These are phyloP conservation scores for Termitomyces heimii DNA, from an alignment of 768 basidiomycete genomes.

Conservation along the genomic window DNA sequence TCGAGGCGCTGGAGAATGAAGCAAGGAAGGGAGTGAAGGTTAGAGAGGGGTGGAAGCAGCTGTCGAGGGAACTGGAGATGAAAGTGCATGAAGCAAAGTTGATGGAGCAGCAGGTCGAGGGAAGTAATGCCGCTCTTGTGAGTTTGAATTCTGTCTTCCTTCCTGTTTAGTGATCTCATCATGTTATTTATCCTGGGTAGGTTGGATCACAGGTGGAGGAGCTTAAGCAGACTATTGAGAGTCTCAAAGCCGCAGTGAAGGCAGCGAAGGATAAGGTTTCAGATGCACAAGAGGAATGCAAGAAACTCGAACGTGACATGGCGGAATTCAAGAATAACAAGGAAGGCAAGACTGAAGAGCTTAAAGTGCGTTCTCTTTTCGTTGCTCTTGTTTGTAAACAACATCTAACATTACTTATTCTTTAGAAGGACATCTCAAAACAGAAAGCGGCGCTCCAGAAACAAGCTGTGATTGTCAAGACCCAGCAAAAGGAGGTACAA, in stretches of 20 bases:
- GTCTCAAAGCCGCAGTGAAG: constrained; percentile 53
- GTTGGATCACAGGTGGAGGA: constrained; percentile 75
- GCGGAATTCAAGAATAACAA: constrained; percentile 98
- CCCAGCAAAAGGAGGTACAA: constrained; percentile 85
- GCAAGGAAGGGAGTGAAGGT: constrained; percentile 45
- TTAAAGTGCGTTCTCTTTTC: constrained; percentile 55
- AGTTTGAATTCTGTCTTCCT: constrained; percentile 18
- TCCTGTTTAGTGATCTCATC: background rate
- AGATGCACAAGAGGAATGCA: constrained; percentile 68
- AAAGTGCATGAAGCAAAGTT: constrained; percentile 83
- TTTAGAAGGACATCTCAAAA: constrained; percentile 68
- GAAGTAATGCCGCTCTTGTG: constrained; percentile 87
- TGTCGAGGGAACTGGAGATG: constrained; percentile 73
- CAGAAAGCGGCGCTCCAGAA: constrained; percentile 81
- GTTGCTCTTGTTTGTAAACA: background rate
- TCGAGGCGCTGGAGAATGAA: constrained; percentile 50
- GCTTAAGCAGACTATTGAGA: constrained; percentile 55
- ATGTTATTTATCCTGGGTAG: constrained; percentile 31
- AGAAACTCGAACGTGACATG: constrained; percentile 95
- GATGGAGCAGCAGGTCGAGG: constrained; percentile 78
- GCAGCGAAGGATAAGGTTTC: constrained; percentile 72
- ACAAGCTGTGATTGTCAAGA: constrained; percentile 76
- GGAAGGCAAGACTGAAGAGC: constrained; percentile 91
- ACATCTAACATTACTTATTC: background rate
- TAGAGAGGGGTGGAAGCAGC: constrained; percentile 55